A percentile compares a stretch with the other conserved stretches of the same genome.
Conservation (phyloP, 208 protist species). For the Trypanosoma conorhini region DNA sequence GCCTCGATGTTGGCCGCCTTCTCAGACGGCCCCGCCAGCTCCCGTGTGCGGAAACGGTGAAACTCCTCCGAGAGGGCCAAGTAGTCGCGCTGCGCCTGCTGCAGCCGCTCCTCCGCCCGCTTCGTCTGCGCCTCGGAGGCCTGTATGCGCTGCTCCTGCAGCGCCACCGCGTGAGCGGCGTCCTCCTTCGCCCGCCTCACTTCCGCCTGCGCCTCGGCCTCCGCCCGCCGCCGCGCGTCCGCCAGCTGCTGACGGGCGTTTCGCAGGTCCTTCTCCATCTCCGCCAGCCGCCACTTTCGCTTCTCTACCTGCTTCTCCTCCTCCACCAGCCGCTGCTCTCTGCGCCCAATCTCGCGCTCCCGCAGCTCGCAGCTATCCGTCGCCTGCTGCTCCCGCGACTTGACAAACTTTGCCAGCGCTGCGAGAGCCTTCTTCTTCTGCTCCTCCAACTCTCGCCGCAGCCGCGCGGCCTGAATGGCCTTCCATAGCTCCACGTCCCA, state of each 20-base stretch:
- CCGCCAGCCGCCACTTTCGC: conserved; percentile 36
- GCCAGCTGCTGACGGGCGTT: conserved; percentile 60
- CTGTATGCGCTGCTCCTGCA: conserved; percentile 39
- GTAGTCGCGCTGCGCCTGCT: conserved; percentile 68
- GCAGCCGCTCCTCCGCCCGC: conserved; percentile 70
- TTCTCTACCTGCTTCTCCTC: conserved; percentile 42
- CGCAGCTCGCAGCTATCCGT: conserved; percentile 28
- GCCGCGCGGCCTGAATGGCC: conserved; percentile 67
- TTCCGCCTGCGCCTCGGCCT: conserved; percentile 72
- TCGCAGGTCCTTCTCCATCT: conserved; percentile 60
- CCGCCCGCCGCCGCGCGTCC: conserved; percentile 64
- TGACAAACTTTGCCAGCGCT: conserved; percentile 35
- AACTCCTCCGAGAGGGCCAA: conserved; percentile 70
- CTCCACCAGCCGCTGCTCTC: conserved; percentile 40
- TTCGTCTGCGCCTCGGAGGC: conserved; percentile 56
- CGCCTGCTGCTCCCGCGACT: conserved; percentile 39
- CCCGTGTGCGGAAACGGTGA: conserved; percentile 54
- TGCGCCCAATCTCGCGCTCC: conserved; percentile 30
- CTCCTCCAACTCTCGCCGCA: conserved; percentile 56
- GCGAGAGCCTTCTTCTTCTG: conserved; percentile 44
- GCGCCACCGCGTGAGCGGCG: conserved; percentile 33
- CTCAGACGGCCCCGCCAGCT: conserved; percentile 33
- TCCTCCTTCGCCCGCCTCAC: conserved; percentile 80
- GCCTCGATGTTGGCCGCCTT: conserved; percentile 9
- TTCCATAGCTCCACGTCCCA: conserved; percentile 92